Conservation (phyloP, 2,329 filamentous ascomycete genomes). For the Monosporascus sp. region DNA sequence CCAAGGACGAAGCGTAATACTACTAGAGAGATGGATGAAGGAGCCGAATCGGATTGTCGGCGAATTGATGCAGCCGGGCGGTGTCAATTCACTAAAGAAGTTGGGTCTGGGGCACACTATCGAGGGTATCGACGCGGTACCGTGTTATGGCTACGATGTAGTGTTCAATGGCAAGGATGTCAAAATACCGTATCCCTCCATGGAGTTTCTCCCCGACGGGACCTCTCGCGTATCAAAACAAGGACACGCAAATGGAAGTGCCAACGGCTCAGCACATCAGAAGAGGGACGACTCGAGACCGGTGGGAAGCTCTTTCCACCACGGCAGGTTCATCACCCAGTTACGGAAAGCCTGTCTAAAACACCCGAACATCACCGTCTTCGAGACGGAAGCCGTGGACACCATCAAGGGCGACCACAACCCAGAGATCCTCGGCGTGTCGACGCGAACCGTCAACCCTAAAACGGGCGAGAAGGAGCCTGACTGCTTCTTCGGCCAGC, state of each 20-base stretch:
- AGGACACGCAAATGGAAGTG: slow-evolving; percentile 17
- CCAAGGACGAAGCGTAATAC: slow-evolving; percentile 84
- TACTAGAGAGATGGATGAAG: slow-evolving; percentile 84
- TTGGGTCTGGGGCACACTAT: slow-evolving; percentile 78
- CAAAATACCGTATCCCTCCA: slow-evolving; percentile 71
- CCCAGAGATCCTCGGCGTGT: slow-evolving; percentile 75
- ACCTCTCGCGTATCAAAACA: slow-evolving; percentile 10
- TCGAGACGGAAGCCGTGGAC: slow-evolving; percentile 81
- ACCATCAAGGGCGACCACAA: slow-evolving; percentile 66
- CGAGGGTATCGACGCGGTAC: slow-evolving; percentile 81
- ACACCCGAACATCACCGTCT: slow-evolving; percentile 79
- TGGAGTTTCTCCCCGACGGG: slow-evolving; percentile 43
- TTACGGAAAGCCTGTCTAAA: slow-evolving; percentile 68
- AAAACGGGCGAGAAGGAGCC: slow-evolving; percentile 48
- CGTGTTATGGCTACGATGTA: slow-evolving; percentile 81
- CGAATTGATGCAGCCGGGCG: slow-evolving; percentile 90
- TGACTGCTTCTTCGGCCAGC: slow-evolving; percentile 80
- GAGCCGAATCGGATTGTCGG: slow-evolving; percentile 95
- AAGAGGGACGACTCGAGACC: slow-evolving; percentile 39
- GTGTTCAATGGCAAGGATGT: slow-evolving; percentile 72
- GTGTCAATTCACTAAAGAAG: slow-evolving; percentile 72
- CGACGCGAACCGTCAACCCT: slow-evolving; percentile 61
- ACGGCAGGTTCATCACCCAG: slow-evolving; percentile 85
- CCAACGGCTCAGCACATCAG: slow-evolving; percentile 23
- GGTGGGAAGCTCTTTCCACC: slow-evolving; percentile 81